Conservation (phyloP, 139 green algal species). For the Chlamydomonas schloesseri region DNA sequence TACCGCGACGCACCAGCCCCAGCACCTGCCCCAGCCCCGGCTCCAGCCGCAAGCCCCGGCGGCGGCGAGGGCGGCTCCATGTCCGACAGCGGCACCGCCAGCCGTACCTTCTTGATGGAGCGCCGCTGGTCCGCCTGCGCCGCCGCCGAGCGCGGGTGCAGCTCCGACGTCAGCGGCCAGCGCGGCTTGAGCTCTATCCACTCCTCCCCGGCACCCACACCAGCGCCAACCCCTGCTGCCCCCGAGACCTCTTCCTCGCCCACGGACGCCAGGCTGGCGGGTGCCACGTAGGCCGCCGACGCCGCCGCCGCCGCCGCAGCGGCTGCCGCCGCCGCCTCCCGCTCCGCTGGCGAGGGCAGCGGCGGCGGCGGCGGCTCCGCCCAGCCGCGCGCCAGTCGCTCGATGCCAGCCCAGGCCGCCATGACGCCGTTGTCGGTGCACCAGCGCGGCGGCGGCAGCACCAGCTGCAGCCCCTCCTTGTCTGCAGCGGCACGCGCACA, state of each 20-base stretch:
- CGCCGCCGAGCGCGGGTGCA: slow-evolving; percentile 24
- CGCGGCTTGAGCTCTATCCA: slow-evolving; percentile 89
- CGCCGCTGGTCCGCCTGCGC: background rate
- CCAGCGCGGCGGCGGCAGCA: slow-evolving; percentile 79
- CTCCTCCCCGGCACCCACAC: slow-evolving; percentile 54
- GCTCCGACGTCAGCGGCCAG: slow-evolving; percentile 87
- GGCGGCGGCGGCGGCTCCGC: slow-evolving; percentile 16
- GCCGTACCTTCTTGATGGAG: background rate
- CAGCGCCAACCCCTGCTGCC: background rate
- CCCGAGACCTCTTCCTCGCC: too few species aligned
- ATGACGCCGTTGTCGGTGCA: slow-evolving; percentile 99
- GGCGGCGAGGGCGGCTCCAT: background rate
- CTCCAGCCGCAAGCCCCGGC: background rate
- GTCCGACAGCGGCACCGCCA: slow-evolving; percentile 26
- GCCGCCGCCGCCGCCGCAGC: background rate
- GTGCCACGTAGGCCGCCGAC: background rate
- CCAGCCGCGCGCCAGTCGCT: slow-evolving; percentile 63
- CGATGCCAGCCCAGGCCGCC: slow-evolving; percentile 96
- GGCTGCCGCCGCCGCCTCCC: background rate
- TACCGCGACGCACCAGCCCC: background rate
- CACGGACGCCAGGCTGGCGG: background rate
- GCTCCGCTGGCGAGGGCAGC: background rate
- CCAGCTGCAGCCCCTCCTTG: slow-evolving; percentile 48
- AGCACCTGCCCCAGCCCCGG: background rate
- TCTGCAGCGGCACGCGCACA: too few species aligned